Conservation (phyloP, 1,139 yeast genomes). For the Blastobotrys aristatus region DNA sequence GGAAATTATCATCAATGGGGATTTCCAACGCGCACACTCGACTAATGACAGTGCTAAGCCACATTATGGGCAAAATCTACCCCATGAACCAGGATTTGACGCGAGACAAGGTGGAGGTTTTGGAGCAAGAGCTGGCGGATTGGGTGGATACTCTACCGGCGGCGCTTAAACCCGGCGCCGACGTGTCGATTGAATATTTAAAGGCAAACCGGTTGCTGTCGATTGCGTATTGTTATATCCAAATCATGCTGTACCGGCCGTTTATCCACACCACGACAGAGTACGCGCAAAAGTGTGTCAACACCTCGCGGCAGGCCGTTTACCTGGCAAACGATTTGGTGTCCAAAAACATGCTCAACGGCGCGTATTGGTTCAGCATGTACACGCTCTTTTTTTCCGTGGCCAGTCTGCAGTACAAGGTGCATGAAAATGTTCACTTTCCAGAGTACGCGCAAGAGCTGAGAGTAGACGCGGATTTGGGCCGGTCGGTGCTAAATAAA, state of each 20-base stretch:
- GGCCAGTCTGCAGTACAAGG: constrained; percentile 80
- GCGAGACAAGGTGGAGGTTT: constrained; percentile 61
- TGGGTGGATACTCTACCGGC: constrained; percentile 75
- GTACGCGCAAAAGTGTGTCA: constrained; percentile 57
- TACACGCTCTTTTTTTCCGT: constrained; percentile 90
- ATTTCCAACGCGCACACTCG: constrained; percentile 85
- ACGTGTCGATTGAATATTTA: constrained; percentile 60
- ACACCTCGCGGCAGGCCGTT: constrained; percentile 79
- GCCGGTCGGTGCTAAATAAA: constrained; percentile 65
- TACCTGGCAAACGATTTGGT: constrained; percentile 81
- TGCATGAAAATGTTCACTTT: constrained; percentile 58
- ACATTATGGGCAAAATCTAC: constrained; percentile 51
- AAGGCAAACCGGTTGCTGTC: constrained; percentile 76
- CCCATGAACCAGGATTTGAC: constrained; percentile 38
- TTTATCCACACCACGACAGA: constrained; percentile 71
- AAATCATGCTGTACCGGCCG: constrained; percentile 82
- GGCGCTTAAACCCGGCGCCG: constrained; percentile 63
- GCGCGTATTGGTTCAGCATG: constrained; percentile 90
- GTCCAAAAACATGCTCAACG: constrained; percentile 65
- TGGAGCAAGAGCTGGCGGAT: constrained; percentile 65
- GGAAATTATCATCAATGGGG: constrained; percentile 62
- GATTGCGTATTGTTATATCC: constrained; percentile 75
- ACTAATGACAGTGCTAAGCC: constrained; percentile 55
- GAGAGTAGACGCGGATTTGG: constrained; percentile 72
- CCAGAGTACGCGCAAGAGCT: constrained; percentile 52